Evolutionary conservation across 176 grass and related monocot genomes (phyloP).

Genomic region (Puccinellia tenuiflora): DNA sequence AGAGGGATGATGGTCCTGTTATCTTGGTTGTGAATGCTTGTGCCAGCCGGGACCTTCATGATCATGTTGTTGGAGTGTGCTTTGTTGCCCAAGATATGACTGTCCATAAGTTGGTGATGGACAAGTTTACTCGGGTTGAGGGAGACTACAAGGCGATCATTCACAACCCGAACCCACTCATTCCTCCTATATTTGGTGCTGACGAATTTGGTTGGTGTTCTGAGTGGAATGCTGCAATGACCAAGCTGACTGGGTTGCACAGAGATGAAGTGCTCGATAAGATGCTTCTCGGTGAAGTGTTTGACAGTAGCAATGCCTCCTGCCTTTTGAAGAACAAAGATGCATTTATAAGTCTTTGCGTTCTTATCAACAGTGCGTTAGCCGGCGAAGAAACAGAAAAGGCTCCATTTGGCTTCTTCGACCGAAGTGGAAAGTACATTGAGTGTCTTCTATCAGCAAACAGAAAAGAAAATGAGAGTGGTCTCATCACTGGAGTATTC

Average conservation of each 20-base stretch:
- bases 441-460: slow-evolving; percentile 81
- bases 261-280: slow-evolving; percentile 82
- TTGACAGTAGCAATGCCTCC: slow-evolving; percentile 52
- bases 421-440: slow-evolving; percentile 41
- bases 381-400: slow-evolving; percentile 77
- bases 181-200: slow-evolving; percentile 91
- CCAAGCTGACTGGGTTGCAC: slow-evolving; percentile 70
- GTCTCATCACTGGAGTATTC: slow-evolving; percentile 65
- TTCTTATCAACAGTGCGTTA: slow-evolving; percentile 81
- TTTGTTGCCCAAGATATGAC: slow-evolving; percentile 98
- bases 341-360: slow-evolving; percentile 64
- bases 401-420: slow-evolving; percentile 68
- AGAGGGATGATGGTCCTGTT: slow-evolving; percentile 54
- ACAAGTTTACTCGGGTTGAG: slow-evolving; percentile 80
- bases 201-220: slow-evolving; percentile 93
- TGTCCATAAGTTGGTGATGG: slow-evolving; percentile 85
- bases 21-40: slow-evolving; percentile 89
- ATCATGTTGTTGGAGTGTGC: slow-evolving; percentile 78
- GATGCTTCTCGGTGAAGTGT: slow-evolving; percentile 92
- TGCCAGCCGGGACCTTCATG: slow-evolving; percentile 69
- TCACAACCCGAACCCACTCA: slow-evolving; percentile 75
- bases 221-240: slow-evolving; percentile 95
- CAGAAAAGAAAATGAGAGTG: slow-evolving; percentile 62
- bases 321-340: slow-evolving; percentile 77
- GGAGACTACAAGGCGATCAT: slow-evolving; percentile 93